Base-by-base conservation (phyloP, 2,329 filamentous ascomycete genomes). In the Septoria linicola region DNA sequence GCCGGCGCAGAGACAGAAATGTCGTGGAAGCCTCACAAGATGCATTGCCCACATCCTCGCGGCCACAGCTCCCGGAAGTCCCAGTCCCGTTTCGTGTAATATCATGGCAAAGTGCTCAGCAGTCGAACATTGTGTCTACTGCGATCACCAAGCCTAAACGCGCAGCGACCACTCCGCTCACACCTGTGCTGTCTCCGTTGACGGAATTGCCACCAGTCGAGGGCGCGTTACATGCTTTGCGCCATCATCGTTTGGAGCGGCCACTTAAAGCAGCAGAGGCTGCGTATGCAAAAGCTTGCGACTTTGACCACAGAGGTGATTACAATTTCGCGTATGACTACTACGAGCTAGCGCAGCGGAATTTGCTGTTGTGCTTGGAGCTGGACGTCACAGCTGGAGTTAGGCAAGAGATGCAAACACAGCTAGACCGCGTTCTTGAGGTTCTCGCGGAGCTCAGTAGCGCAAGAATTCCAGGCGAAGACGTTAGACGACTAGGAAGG, bases 271-370 rank as follows among this genome's bases (percentile, higher is more conserved):
- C 8, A 14, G 37, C 37, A 21, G 17, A 40, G 13, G 37, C 14
- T 21, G 17, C 17, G 13, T n/a, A 20, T n/a, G 16, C 14, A 21
- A 19, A 40, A 21, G 37, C 37, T n/a, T 21, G 20, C 17, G 2
- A 45, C 30, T 45, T 14, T 19, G 42, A 45, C 17, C 30, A 25
- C 27, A 32, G 21, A n/a, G 42, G 31, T 23, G 31, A 23, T 23
- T 45, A 45, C 34, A 25, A 27, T n/a, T 36, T 35, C 42, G 42
- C 42, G 16, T 45, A 13, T 14, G 42, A 45, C 19, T 31, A 35
- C 42, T 45, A 45, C 31, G 14, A 16, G 19, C 14, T 34, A 14
- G 30, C 31, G 4, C 14, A 23, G 8, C 21, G n/a, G 13, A 36
- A 17, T 8, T 13, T 45, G 34, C 32, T 34, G 16, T 14, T 10